These are phyloP conservation scores for Metschnikowia arizonensis DNA, from an alignment of 805 yeast genomes.

Conservation along the genomic window DNA sequence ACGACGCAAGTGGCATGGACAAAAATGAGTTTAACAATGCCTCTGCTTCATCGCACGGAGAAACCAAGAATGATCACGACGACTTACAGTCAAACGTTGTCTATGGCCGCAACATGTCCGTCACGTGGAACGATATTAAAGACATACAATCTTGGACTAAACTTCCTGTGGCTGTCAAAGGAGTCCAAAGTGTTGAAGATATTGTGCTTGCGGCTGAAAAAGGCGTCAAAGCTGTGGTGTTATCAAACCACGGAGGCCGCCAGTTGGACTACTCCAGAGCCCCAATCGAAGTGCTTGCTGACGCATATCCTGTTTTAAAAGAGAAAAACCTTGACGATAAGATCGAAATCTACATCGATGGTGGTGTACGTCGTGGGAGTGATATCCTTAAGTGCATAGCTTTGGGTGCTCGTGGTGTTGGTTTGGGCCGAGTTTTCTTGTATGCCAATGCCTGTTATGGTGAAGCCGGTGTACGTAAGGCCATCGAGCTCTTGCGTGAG, in stretches of 20 bases:
- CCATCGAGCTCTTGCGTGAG: conserved; percentile 58
- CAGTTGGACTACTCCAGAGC: conserved; percentile 82
- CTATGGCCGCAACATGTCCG: conserved; percentile 25
- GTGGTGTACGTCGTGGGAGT: conserved; percentile 67
- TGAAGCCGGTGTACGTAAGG: conserved; percentile 57
- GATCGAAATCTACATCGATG: conserved; percentile 57
- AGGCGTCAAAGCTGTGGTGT: conserved; percentile 62
- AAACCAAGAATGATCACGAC: conserved; percentile 7
- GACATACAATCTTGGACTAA: conserved; percentile 33
- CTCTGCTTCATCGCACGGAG: conserved; percentile 2
- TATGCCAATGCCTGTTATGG: conserved; percentile 65
- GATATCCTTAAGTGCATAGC: conserved; percentile 65
- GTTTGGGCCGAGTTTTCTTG: conserved; percentile 63
- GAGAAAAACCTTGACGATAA: conserved; percentile 44
- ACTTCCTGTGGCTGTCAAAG: conserved; percentile 56
- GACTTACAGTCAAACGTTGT: conserved; percentile 10
- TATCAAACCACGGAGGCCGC: conserved; percentile 89
- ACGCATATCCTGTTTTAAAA: conserved; percentile 52
- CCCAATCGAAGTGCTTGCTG: conserved; percentile 70
- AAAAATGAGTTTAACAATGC: conserved; percentile 1
- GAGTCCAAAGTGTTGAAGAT: conserved; percentile 65
- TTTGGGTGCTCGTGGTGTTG: conserved; percentile 68
- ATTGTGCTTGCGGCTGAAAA: conserved; percentile 52
- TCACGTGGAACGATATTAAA: conserved; percentile 34
- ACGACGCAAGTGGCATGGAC: not conserved